A percentile compares a stretch with the other conserved stretches of the same genome.
Evolutionary conservation across 2,329 filamentous ascomycete genomes (phyloP).

Genomic region (Ramularia endophylla): DNA sequence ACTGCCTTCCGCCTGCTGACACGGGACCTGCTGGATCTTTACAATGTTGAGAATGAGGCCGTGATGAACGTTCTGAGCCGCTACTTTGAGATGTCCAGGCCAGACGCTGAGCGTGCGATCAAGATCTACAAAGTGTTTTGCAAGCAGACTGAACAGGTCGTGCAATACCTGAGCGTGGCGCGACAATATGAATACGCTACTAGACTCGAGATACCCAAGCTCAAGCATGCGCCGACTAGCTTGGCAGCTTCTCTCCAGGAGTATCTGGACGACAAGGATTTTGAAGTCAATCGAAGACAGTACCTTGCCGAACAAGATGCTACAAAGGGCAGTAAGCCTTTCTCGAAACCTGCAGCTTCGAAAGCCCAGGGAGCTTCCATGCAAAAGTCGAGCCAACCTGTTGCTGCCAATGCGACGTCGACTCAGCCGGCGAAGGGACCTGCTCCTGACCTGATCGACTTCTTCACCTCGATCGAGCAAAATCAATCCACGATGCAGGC

Average conservation of each 20-base stretch:
- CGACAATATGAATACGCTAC: constrained; percentile 90
- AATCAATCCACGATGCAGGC: constrained; percentile 65
- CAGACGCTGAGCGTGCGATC: constrained; percentile 87
- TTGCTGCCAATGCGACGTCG: constrained; percentile 36
- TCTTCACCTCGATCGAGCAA: constrained; percentile 88
- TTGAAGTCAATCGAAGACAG: constrained; percentile 86
- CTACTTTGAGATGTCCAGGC: constrained; percentile 96
- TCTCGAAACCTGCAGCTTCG: constrained; percentile 25
- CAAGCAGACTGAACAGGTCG: constrained; percentile 85
- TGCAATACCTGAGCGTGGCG: constrained; percentile 81
- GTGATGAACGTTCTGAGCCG: constrained; percentile 95
- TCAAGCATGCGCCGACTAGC: constrained; percentile 95
- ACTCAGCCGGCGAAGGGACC: constrained; percentile 51
- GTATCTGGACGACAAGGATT: constrained; percentile 90
- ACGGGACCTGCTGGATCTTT: constrained; percentile 80
- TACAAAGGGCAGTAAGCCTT: constrained; percentile 45
- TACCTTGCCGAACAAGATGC: constrained; percentile 84
- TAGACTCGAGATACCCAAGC: constrained; percentile 86
- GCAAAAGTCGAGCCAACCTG: constrained; percentile 33
- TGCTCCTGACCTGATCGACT: constrained; percentile 80
- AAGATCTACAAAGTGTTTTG: constrained; percentile 89
- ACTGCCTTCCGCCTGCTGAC: constrained; percentile 90
- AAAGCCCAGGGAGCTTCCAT: constrained; percentile 26
- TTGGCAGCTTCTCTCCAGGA: constrained; percentile 85
- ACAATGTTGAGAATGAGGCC: constrained; percentile 92